A percentile compares a stretch with the other conserved stretches of the same genome.
phyloP scores from a whole-genome alignment of 2,329 filamentous ascomycete species.

The Chrysoporthe puriensis region DNA sequence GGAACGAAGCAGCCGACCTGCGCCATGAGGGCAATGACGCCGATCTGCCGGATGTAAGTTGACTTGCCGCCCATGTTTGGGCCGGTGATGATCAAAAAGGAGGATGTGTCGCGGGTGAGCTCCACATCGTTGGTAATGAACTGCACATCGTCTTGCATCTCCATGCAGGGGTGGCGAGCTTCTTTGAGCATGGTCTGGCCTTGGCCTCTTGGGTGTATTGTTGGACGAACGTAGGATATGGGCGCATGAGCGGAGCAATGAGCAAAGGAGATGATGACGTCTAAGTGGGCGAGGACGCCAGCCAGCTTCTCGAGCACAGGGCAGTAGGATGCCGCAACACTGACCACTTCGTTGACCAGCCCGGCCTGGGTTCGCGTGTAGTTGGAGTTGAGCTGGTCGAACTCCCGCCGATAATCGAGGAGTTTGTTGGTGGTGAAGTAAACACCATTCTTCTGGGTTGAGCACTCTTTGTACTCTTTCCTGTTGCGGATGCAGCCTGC shows the following conservation, averaged over 20 bases:
- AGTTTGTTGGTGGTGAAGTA: constrained; percentile 92
- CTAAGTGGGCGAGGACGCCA: constrained; percentile 85
- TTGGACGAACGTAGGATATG: constrained; percentile 87
- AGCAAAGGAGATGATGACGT: constrained; percentile 92
- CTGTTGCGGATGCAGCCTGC: constrained; percentile 93
- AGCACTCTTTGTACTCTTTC: constrained; percentile 87
- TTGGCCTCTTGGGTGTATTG: constrained; percentile 83
- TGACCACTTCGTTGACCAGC: constrained; percentile 88
- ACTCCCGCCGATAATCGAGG: constrained; percentile 81
- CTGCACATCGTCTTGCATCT: constrained; percentile 97
- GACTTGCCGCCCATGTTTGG: constrained; percentile 99
- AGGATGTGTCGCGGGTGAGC: constrained; percentile 75
- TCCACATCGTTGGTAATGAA: constrained; percentile 98
- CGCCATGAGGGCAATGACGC: constrained; percentile 95
- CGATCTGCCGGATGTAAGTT: constrained; percentile 96
- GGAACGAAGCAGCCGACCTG: constrained; percentile 97
- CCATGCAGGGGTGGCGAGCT: constrained; percentile 94
- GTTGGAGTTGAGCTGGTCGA: constrained; percentile 90
- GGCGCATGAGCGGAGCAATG: constrained; percentile 94
- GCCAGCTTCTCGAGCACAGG: constrained; percentile 90
- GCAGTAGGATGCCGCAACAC: constrained; percentile 91
- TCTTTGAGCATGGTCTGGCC: constrained; percentile 90
- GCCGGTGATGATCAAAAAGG: constrained; percentile 95
- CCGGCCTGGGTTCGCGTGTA: constrained; percentile 95
- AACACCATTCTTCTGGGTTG: constrained; percentile 97